phyloP scores from a whole-genome alignment of 306 rosid genomes.

The Quercus aquifolioides region DNA sequence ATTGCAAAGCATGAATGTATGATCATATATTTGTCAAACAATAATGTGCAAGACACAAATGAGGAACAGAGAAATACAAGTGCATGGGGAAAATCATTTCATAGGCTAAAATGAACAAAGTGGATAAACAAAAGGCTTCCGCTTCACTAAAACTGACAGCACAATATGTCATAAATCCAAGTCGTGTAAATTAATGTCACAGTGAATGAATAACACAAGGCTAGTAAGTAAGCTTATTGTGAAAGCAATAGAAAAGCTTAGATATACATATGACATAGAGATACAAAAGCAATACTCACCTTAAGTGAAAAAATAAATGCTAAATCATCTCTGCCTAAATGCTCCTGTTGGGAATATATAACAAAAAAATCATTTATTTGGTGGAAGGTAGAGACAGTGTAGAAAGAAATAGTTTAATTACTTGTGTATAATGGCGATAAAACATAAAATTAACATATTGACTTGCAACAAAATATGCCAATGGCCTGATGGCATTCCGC shows the following conservation, averaged over 20 bases:
- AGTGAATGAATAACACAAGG: not conserved
- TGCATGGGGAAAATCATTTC: not conserved
- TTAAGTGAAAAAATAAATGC: constrained; percentile 85
- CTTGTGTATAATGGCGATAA: not conserved
- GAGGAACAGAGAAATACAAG: not conserved
- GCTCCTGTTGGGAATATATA: constrained; percentile 57
- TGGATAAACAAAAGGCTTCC: not conserved
- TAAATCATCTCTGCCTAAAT: constrained; percentile 83
- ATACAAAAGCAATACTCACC: constrained; percentile 40
- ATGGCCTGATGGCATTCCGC: no score
- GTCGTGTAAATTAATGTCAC: not conserved
- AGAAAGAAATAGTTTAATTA: constrained; percentile 13
- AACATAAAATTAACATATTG: not conserved
- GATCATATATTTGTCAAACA: not conserved
- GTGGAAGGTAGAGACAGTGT: constrained; percentile 8
- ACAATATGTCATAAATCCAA: not conserved
- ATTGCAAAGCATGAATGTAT: not conserved
- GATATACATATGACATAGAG: not conserved
- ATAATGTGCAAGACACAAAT: not conserved
- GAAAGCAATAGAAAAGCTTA: not conserved
- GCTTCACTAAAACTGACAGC: not conserved
- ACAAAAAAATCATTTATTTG: constrained; percentile 12
- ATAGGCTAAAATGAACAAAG: not conserved
- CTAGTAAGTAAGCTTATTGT: not conserved
- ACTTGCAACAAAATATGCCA: not conserved